These are phyloP conservation scores for Pythium sukuiense DNA, from an alignment of 352 stramenopile genomes.

Conservation along the genomic window DNA sequence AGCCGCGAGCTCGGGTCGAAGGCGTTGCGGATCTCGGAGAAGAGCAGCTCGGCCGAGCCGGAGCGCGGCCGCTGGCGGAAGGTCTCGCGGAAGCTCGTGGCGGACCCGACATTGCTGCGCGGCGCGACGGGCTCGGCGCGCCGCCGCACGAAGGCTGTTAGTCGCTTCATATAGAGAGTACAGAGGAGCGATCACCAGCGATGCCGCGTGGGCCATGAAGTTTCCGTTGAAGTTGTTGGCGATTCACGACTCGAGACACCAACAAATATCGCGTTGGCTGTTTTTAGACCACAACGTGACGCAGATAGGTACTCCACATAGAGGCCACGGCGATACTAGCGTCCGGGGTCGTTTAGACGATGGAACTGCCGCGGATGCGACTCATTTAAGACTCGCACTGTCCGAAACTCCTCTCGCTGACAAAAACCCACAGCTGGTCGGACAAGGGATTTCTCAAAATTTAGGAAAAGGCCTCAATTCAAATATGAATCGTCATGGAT, in stretches of 20 bases:
- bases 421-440: background rate
- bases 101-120: constrained; percentile 10
- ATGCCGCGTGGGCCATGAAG: background rate
- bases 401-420: background rate
- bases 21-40: constrained; percentile 51
- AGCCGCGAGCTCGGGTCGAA: constrained; percentile 58
- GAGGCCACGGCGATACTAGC: no score
- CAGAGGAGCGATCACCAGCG: background rate
- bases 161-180: background rate
- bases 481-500: constrained; percentile 16
- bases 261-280: background rate
- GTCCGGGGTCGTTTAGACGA: no score
- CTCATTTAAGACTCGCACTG: background rate
- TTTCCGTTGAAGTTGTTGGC: background rate
- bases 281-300: background rate
- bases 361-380: no score
- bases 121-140: background rate
- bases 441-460: background rate
- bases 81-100: constrained; percentile 35
- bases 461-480: constrained; percentile 14
- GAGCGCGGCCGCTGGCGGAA: constrained; percentile 42
- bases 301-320: no score
- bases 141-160: background rate
- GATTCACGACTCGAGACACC: background rate
- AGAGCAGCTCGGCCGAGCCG: constrained; percentile 48